phyloP scores from a whole-genome alignment of 176 grass and related monocot genomes.

The Oryza meridionalis region DNA sequence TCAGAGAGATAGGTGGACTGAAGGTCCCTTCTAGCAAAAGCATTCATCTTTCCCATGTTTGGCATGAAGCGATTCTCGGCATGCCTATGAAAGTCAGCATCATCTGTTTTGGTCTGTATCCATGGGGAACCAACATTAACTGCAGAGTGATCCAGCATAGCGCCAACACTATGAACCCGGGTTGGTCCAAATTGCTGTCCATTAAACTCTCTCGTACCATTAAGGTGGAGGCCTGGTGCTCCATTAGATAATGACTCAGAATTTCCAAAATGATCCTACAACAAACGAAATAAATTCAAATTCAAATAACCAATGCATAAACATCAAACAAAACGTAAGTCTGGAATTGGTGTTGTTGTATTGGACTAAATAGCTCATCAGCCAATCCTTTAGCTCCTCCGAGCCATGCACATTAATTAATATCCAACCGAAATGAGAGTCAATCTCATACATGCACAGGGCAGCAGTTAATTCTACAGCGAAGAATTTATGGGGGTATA shows the following conservation, averaged over 20 bases:
- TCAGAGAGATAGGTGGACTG: conserved; percentile 22
- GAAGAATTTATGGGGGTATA: no score
- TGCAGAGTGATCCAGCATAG: conserved; percentile 20
- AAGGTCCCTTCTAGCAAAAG: conserved; percentile 40
- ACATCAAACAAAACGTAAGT: neutral
- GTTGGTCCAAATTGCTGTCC: conserved; percentile 39
- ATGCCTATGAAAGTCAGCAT: conserved; percentile 36
- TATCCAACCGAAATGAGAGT: no score
- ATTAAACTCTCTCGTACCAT: conserved; percentile 36
- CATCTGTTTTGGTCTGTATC: conserved; percentile 26
- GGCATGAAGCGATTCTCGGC: conserved; percentile 34
- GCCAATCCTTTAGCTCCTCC: neutral
- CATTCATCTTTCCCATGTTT: conserved; percentile 45
- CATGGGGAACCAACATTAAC: conserved; percentile 34
- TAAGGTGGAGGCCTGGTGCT: neutral
- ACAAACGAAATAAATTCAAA: neutral
- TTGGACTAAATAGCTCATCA: neutral
- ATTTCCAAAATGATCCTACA: conserved; percentile 49
- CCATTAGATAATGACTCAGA: conserved; percentile 39
- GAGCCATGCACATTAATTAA: no score
- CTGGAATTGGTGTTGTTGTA: neutral
- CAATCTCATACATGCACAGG: no score
- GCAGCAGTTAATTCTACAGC: no score
- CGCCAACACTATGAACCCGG: conserved; percentile 31
- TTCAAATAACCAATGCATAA: neutral